Percentiles rank a stretch among this genome's conserved stretches.
Evolutionary conservation across 2,329 filamentous ascomycete genomes (phyloP).

Genomic region (Cryoendolithus antarcticus): DNA sequence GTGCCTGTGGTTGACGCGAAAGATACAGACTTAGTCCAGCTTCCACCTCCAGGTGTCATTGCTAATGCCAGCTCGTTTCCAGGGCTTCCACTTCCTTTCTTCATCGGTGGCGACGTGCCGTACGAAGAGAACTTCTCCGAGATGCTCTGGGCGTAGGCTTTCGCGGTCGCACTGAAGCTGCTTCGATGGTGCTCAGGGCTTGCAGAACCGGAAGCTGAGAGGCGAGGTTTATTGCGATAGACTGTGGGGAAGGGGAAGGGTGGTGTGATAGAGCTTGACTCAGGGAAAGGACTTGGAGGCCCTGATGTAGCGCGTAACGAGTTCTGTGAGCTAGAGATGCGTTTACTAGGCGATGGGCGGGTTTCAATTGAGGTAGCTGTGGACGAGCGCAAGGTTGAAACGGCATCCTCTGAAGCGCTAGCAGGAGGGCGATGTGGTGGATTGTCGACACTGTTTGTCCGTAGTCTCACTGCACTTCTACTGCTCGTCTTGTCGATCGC

Average conservation of each 20-base stretch:
- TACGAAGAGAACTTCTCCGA: conserved; percentile 20
- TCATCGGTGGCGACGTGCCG: conserved; percentile 20
- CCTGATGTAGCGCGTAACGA: conserved; percentile 18
- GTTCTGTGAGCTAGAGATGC: conserved; percentile 7
- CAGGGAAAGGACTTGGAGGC: conserved; percentile 18
- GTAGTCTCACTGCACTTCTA: too few relatives aligned
- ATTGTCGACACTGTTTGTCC: too few relatives aligned
- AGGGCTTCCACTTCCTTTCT: conserved; percentile 15
- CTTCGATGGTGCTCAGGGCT: conserved; percentile 21
- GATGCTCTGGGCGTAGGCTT: conserved; percentile 23
- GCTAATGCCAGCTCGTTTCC: conserved; percentile 19
- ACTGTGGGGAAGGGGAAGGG: conserved; percentile 14
- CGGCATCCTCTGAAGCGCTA: too few relatives aligned
- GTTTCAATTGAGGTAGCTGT: too few relatives aligned
- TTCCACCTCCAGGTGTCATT: conserved; percentile 23
- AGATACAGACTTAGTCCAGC: conserved; percentile 31
- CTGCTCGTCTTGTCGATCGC: too few relatives aligned
- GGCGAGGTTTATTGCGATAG: conserved; percentile 10
- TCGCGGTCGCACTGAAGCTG: conserved; percentile 22
- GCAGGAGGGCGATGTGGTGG: too few relatives aligned
- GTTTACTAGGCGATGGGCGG: too few relatives aligned
- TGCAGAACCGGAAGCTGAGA: conserved; percentile 17
- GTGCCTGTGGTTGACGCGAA: conserved; percentile 23
- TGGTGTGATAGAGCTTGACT: conserved; percentile 18
- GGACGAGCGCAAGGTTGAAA: too few relatives aligned